Evolutionary conservation across 2,329 filamentous ascomycete species (phyloP).

Genomic region (Xylaria sp.): DNA sequence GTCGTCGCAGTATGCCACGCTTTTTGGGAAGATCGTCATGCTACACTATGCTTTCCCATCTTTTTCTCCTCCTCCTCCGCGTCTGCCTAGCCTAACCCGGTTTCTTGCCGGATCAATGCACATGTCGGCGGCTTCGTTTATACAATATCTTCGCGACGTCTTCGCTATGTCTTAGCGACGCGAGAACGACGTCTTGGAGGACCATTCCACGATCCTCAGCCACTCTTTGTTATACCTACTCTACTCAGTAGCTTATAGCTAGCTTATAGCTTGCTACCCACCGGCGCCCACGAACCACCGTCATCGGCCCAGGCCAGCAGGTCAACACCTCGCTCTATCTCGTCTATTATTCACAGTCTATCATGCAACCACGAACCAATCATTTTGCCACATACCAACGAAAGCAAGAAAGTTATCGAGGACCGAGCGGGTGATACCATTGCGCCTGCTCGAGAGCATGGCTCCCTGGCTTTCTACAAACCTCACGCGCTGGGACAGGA

Average conservation of each 20-base stretch:
- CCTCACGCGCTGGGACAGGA: constrained; percentile 33
- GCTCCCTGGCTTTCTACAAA: constrained; percentile 18
- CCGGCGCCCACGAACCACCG: background rate
- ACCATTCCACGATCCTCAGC: constrained; percentile 21
- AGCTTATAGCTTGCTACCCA: too few species aligned
- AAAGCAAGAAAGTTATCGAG: background rate
- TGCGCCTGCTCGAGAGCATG: constrained; percentile 18
- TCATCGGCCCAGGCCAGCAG: background rate
- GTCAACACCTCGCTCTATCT: background rate
- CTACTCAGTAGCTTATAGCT: background rate
- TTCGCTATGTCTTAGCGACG: constrained; percentile 11
- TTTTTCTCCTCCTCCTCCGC: too few species aligned
- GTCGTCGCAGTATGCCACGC: background rate
- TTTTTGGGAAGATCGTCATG: background rate
- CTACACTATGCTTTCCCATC: background rate
- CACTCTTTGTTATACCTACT: constrained; percentile 22
- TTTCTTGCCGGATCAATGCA: background rate
- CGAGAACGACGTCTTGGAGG: constrained; percentile 14
- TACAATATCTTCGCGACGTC: background rate
- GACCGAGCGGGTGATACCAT: constrained; percentile 1
- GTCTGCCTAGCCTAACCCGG: background rate
- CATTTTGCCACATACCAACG: constrained; percentile 3
- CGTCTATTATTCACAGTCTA: background rate
- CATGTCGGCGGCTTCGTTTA: background rate
- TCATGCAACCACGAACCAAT: constrained; percentile 25